A percentile compares a stretch with the other conserved stretches of the same genome.
Conservation (phyloP, 352 stramenopile genomes). For the Phytophthora pinifolia region DNA sequence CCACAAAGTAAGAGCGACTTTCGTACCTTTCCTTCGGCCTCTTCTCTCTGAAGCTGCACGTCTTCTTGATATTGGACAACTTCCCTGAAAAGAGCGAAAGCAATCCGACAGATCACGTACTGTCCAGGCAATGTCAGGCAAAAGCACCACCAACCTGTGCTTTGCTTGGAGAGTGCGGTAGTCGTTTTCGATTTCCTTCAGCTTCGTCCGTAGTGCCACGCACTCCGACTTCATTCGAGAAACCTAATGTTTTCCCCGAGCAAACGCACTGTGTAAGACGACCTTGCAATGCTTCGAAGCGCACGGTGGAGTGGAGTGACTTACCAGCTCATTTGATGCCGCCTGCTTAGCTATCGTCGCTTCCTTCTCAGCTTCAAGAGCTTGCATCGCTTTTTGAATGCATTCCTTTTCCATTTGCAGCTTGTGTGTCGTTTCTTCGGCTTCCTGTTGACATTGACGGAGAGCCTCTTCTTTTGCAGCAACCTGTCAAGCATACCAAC, state of each 20-base stretch:
- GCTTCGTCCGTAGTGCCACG: slow-evolving; percentile 58
- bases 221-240: slow-evolving; percentile 71
- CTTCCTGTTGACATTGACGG: slow-evolving; percentile 32
- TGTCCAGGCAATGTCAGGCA: not conserved
- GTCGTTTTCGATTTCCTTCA: slow-evolving; percentile 80
- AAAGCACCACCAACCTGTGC: slow-evolving; percentile 41
- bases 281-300: too few relatives aligned
- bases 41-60: slow-evolving; percentile 63
- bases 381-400: slow-evolving; percentile 43
- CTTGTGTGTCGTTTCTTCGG: slow-evolving; percentile 53
- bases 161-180: slow-evolving; percentile 75
- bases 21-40: slow-evolving; percentile 59
- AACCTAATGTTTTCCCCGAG: slow-evolving; percentile 27
- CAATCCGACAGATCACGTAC: too few relatives aligned
- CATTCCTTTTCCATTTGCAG: slow-evolving; percentile 53
- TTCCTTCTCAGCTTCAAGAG: slow-evolving; percentile 58
- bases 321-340: slow-evolving; percentile 63
- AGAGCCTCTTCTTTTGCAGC: slow-evolving; percentile 49
- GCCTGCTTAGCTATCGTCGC: slow-evolving; percentile 45
- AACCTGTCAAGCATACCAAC: slow-evolving; percentile 37
- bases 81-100: slow-evolving; percentile 28
- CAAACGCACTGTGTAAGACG: too few relatives aligned
- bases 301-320: too few relatives aligned
- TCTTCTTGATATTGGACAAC: slow-evolving; percentile 73
- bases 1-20: not conserved